Base-by-base conservation (phyloP, 2,329 filamentous ascomycete species). In the Tothia fuscella region DNA sequence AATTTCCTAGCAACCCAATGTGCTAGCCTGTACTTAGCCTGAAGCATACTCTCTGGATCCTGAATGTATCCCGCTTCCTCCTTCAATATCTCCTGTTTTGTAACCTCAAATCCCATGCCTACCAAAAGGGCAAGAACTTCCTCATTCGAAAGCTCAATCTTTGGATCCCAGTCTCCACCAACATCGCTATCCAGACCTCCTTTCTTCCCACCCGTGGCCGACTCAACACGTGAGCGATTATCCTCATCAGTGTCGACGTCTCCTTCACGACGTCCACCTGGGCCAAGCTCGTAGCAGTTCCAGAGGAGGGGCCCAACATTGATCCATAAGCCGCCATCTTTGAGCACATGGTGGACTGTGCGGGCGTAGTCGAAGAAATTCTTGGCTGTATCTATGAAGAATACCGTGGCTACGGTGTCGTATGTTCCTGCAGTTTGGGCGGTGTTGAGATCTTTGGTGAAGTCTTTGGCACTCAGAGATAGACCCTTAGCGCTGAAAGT, bases 271-370 rank as follows among this genome's bases (percentile, higher is more conserved):
- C 74, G 66, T 49, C 72, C 70, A 29, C 74, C 72, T 0, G 74
- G 74, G 1, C 74, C 70, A 31, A 80, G 73, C 50, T 87, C 81
- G 56, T 93, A 86, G 57, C 93, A 96, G 59, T 98, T 91, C 91
- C 91, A 98, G 28, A 96, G 66, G 42, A 44, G 22, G n/a, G 42
- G 42, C 5, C 42, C 42, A 7, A 42, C 21, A 13, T 44, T 44
- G 17, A 44, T 32, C 42, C 42, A 44, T 4, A 25, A 17, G 9
- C 42, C 42, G 13, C 13, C 13, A 12, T 25, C 37, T 21, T 33
- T 41, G 7, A 44, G 38, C 1, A 44, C 3, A 17, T 29, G 25
- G 9, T 24, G 20, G 14, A 44, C 17, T 12, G 26, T 41, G 17
- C 35, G 35, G 12, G 42, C 12, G 42, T 44, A 44, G 25, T 17